Evolutionary conservation across 2,329 filamentous ascomycete species (phyloP).

Genomic region (Acrocalymma vagum): DNA sequence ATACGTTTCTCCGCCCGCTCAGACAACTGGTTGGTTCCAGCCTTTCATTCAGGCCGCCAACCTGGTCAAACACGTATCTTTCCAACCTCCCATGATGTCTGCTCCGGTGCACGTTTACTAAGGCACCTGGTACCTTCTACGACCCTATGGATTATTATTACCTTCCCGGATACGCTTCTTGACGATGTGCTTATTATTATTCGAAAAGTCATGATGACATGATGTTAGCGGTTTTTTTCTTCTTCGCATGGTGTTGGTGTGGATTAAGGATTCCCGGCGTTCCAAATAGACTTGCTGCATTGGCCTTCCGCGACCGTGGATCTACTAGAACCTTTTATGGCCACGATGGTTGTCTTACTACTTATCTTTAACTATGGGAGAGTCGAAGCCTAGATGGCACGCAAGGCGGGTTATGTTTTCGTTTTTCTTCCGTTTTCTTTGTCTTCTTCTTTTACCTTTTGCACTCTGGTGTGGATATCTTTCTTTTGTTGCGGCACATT

Average conservation of each 20-base stretch:
- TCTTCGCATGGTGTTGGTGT: slow-evolving; percentile 38
- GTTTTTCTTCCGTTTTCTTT: slow-evolving; percentile 8
- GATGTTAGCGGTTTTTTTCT: slow-evolving; percentile 36
- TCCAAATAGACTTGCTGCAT: slow-evolving; percentile 40
- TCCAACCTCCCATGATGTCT: slow-evolving; percentile 48
- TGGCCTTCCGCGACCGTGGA: slow-evolving; percentile 16
- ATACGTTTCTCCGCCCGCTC: slow-evolving; percentile 47
- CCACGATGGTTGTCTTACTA: slow-evolving; percentile 31
- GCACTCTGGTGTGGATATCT: slow-evolving; percentile 24
- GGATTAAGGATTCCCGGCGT: slow-evolving; percentile 30
- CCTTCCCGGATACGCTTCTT: slow-evolving; percentile 35
- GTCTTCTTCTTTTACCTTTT: slow-evolving; percentile 11
- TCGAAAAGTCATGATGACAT: slow-evolving; percentile 49
- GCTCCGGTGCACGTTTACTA: slow-evolving; percentile 49
- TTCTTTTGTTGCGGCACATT: slow-evolving; percentile 17
- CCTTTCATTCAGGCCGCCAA: slow-evolving; percentile 51
- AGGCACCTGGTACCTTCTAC: slow-evolving; percentile 5
- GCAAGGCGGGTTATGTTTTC: slow-evolving; percentile 14
- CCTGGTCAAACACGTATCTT: slow-evolving; percentile 51
- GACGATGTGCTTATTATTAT: slow-evolving; percentile 42
- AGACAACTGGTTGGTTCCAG: slow-evolving; percentile 48
- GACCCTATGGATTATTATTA: slow-evolving; percentile 17
- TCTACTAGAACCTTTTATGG: slow-evolving; percentile 33
- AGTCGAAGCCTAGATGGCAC: slow-evolving; percentile 42
- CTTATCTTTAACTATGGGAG: slow-evolving; percentile 38